Evolutionary conservation across 2,329 filamentous ascomycete genomes (phyloP).

Genomic region (Hypomyces rosellus): DNA sequence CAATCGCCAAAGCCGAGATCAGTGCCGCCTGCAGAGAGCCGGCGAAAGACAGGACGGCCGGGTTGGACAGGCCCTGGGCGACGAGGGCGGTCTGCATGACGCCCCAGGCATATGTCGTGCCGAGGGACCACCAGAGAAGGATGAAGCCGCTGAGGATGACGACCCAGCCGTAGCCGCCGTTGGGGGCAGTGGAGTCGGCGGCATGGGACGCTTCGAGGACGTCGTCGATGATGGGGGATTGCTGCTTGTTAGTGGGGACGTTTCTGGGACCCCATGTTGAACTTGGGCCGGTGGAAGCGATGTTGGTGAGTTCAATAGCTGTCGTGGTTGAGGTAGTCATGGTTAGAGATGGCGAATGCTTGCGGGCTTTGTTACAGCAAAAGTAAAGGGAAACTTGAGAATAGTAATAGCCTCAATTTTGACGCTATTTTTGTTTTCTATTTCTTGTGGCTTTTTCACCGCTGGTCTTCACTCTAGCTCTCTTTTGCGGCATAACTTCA

Average conservation of each 20-base stretch:
- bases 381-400: too few relatives aligned
- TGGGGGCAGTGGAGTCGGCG: slow-evolving; percentile 13
- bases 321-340: slow-evolving; percentile 5
- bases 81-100: slow-evolving; percentile 53
- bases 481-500: neutral
- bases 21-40: slow-evolving; percentile 45
- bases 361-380: too few relatives aligned
- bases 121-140: slow-evolving; percentile 42
- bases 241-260: neutral
- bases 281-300: neutral
- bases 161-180: slow-evolving; percentile 24
- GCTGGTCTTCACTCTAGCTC: slow-evolving; percentile 3
- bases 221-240: neutral
- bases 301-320: slow-evolving; percentile 4
- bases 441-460: neutral
- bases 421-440: too few relatives aligned
- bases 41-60: slow-evolving; percentile 52
- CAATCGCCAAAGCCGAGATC: slow-evolving; percentile 44
- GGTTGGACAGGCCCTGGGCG: slow-evolving; percentile 36
- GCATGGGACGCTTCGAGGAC: slow-evolving; percentile 8
- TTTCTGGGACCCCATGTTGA: neutral
- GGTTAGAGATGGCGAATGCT: too few relatives aligned
- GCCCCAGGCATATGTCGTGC: slow-evolving; percentile 53
- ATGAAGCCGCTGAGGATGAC: slow-evolving; percentile 19
- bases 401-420: too few relatives aligned